These are phyloP conservation scores for Cymbopogon citratus DNA, from an alignment of 176 grass and related monocot genomes.

Conservation along the genomic window DNA sequence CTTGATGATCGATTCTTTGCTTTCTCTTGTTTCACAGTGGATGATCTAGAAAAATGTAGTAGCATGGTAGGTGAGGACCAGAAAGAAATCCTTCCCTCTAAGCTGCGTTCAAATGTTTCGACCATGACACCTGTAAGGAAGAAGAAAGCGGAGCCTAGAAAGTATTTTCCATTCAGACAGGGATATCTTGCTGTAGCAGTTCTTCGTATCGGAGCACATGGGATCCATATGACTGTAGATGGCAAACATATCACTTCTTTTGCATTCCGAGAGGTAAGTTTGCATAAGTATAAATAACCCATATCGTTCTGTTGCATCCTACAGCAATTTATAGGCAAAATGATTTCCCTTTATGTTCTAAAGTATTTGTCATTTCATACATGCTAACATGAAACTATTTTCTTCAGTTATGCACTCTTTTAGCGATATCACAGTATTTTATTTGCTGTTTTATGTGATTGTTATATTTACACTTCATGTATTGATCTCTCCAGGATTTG, in stretches of 20 bases:
- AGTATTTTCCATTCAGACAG: slow-evolving; percentile 87
- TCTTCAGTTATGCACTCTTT: background rate
- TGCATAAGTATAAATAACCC: slow-evolving; percentile 2
- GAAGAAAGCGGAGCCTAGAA: slow-evolving; percentile 43
- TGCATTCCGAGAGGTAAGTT: slow-evolving; percentile 74
- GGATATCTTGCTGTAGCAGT: slow-evolving; percentile 88
- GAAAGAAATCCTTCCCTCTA: slow-evolving; percentile 35
- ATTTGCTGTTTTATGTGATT: slow-evolving; percentile 17
- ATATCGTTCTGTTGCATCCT: background rate
- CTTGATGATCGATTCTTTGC: slow-evolving; percentile 5
- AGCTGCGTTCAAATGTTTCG: slow-evolving; percentile 54
- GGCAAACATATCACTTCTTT: slow-evolving; percentile 96
- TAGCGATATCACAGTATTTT: slow-evolving; percentile 4
- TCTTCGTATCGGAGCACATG: slow-evolving; percentile 71
- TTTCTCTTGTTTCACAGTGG: slow-evolving; percentile 62
- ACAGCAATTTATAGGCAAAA: background rate
- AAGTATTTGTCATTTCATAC: background rate
- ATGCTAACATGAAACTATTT: background rate
- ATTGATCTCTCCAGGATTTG: slow-evolving; percentile 54
- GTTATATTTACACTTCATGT: background rate
- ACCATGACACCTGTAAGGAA: slow-evolving; percentile 32
- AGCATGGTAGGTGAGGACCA: slow-evolving; percentile 62
- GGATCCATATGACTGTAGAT: slow-evolving; percentile 95
- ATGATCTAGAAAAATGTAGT: slow-evolving; percentile 82
- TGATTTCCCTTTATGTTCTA: background rate